Evolutionary conservation across 345 rosid species (phyloP).

Genomic region (Eucalyptus marginata): DNA sequence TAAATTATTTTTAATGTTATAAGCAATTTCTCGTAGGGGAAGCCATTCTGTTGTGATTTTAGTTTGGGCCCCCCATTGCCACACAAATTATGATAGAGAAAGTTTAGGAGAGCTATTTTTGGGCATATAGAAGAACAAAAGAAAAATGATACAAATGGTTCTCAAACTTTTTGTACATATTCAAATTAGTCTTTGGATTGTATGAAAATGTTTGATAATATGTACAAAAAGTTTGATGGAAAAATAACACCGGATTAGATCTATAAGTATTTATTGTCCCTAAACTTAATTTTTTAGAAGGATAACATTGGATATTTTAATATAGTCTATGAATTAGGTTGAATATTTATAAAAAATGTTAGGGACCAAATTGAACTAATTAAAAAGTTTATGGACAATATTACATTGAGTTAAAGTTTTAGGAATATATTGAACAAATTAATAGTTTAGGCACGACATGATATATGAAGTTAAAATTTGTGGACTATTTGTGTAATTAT

Average conservation of each 20-base stretch:
- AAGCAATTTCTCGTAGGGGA: not conserved
- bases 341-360: not conserved
- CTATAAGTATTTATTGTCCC: not conserved
- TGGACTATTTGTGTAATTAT: not conserved
- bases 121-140: not conserved
- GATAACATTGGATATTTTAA: not conserved
- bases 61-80: not conserved
- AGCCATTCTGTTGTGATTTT: not conserved
- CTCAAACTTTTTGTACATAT: not conserved
- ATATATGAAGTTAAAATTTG: not conserved
- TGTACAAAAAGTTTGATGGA: not conserved
- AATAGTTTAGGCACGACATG: fast-evolving
- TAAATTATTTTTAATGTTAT: not conserved
- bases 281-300: not conserved
- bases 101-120: not conserved
- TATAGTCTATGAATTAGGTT: not conserved
- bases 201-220: not conserved
- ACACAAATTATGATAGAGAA: not conserved
- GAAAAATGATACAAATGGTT: not conserved
- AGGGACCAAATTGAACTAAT: not conserved
- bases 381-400: fast-evolving
- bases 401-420: fast-evolving
- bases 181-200: fast-evolving
- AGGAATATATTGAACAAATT: not conserved
- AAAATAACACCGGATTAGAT: not conserved